Evolutionary conservation across 2,329 filamentous ascomycete genomes (phyloP), one percentile per base, ranked within the genome.

Genomic region (Apiospora malaysiana): DNA sequence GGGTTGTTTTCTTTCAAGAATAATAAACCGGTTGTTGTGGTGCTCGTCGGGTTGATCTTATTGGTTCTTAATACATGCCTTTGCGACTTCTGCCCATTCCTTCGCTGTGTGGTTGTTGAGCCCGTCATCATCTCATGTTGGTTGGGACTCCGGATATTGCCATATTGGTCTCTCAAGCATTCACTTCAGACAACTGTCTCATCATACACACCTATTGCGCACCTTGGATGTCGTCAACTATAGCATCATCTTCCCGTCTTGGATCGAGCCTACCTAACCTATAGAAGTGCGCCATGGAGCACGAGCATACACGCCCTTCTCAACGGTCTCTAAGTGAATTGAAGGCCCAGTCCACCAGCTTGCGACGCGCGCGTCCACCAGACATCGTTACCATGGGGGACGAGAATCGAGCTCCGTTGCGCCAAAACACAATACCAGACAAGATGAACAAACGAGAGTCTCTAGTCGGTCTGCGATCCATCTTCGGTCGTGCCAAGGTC

Each of bases 401-500:
- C 72, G 81, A 82, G 70, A 80, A 80, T 66, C 81, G 83, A 40
- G 75, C 85, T 6, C 83, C 85, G 16, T 73, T 87, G 70, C 84
- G 85, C 73, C 67, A 59, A 46, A 70, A 25, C 46, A 18, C 46
- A 7, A 27, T 47, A 16, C 45, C 79, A 9, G 82, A 83, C 66
- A 87, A 83, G 74, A 74, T 83, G 32, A 78, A 76, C 70, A 84
- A 81, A 76, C 81, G 87, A 72, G 87, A 88, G 72, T 89, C 87
- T 21, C 85, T 82, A 71, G 75, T 89, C 68, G 87, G 85, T 4
- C 77, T 89, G 67, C 82, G 85, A 69, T 85, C 80, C 72, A 81
- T 90, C 10, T 89, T 90, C 73, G 81, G 83, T 51, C 83, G 85
- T 72, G 81, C 81, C 25, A 87, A 82, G 75, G 68, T 78, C 4